These are phyloP conservation scores for Anaeromyces robustus DNA, from an alignment of 192 early-diverging fungal genomes.

Conservation along the genomic window DNA sequence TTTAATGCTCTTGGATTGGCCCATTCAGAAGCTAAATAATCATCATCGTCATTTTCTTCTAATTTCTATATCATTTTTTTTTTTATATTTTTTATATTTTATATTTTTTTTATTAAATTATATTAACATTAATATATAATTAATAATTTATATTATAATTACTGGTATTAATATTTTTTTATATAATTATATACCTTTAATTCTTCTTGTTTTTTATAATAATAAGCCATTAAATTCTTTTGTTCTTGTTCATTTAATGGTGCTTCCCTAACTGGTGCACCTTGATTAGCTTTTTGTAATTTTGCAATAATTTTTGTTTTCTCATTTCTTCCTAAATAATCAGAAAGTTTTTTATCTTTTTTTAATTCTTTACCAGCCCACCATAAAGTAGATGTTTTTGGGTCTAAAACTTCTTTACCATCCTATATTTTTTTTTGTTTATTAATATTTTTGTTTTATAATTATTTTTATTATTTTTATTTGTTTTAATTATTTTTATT, in stretches of 20 bases:
- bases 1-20: slow-evolving; percentile 38
- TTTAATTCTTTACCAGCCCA: slow-evolving; percentile 42
- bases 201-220: slow-evolving; percentile 44
- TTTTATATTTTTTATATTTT: no score
- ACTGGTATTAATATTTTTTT: no score
- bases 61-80: slow-evolving; percentile 13
- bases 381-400: slow-evolving; percentile 24
- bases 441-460: neutral
- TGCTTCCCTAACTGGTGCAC: slow-evolving; percentile 32
- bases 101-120: no score
- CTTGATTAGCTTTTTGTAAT: slow-evolving; percentile 32
- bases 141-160: slow-evolving; percentile 2
- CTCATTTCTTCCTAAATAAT: slow-evolving; percentile 40
- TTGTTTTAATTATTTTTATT: neutral
- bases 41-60: slow-evolving; percentile 38
- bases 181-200: no score
- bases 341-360: slow-evolving; percentile 22
- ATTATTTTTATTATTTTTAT: neutral
- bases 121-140: no score
- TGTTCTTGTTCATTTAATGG: slow-evolving; percentile 26
- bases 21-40: slow-evolving; percentile 32
- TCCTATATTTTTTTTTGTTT: slow-evolving; percentile 7
- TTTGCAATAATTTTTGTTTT: slow-evolving; percentile 40
- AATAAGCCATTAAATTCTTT: slow-evolving; percentile 44
- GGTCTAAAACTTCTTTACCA: slow-evolving; percentile 22